Evolutionary conservation across 1,284 basidiomycete genomes (phyloP).

Genomic region (Apiotrichum veenhuisii): DNA sequence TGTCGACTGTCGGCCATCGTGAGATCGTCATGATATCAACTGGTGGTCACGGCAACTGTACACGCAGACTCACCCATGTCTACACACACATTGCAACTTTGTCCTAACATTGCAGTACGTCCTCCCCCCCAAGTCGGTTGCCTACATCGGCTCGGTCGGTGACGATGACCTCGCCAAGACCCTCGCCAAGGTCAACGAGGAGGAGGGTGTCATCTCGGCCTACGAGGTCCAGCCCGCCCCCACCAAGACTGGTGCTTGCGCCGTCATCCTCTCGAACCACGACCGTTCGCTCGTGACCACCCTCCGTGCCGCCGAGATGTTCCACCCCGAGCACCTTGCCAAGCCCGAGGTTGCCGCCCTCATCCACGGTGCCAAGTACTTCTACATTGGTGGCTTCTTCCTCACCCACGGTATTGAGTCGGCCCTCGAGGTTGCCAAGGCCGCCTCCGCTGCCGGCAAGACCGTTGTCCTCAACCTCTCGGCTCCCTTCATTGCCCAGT

Average conservation of each 20-base stretch:
- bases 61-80: too few species aligned
- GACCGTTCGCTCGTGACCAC: constrained; percentile 89
- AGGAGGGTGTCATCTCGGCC: constrained; percentile 81
- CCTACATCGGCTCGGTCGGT: constrained; percentile 92
- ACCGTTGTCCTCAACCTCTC: constrained; percentile 89
- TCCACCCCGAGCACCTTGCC: constrained; percentile 72
- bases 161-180: constrained; percentile 86
- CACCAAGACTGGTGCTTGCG: constrained; percentile 92
- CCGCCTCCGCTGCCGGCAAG: constrained; percentile 74
- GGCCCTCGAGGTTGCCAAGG: constrained; percentile 72
- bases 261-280: constrained; percentile 91
- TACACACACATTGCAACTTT: too few species aligned
- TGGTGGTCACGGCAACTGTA: too few species aligned
- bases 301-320: constrained; percentile 84
- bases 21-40: too few species aligned
- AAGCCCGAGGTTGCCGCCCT: constrained; percentile 73
- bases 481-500: constrained; percentile 94
- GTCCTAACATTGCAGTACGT: constrained; percentile 64
- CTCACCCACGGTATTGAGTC: constrained; percentile 84
- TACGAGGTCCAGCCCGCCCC: constrained; percentile 80
- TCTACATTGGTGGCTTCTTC: constrained; percentile 97
- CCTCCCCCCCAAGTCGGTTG: constrained; percentile 82
- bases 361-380: constrained; percentile 76
- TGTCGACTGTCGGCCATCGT: too few species aligned
- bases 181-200: constrained; percentile 85